These are phyloP conservation scores for Ogataea minuta DNA, from an alignment of 805 yeast genomes.

Conservation along the genomic window DNA sequence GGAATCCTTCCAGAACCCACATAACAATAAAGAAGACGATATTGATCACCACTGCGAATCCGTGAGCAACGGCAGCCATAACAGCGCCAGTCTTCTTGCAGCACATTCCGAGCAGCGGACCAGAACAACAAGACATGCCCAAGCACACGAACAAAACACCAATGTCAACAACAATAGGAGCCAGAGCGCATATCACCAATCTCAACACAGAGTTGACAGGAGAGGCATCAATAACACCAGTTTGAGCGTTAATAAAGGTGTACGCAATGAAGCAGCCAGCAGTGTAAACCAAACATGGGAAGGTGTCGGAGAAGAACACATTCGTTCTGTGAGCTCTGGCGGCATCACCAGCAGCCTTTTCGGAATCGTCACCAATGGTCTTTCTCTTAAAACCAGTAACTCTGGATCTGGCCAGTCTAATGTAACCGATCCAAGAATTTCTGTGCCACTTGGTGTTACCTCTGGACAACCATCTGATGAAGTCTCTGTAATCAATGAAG, in stretches of 20 bases:
- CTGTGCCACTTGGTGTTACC: slow-evolving; percentile 88
- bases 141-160: slow-evolving; percentile 79
- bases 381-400: slow-evolving; percentile 81
- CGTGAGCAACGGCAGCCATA: slow-evolving; percentile 94
- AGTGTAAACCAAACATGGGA: slow-evolving; percentile 70
- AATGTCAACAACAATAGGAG: slow-evolving; percentile 86
- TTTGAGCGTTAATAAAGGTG: slow-evolving; percentile 81
- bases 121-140: slow-evolving; percentile 92
- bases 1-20: slow-evolving; percentile 97
- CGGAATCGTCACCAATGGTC: slow-evolving; percentile 72
- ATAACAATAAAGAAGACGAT: slow-evolving; percentile 85
- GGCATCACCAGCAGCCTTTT: slow-evolving; percentile 81
- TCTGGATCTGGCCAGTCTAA: slow-evolving; percentile 79
- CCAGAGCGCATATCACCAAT: slow-evolving; percentile 77
- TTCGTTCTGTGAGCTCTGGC: slow-evolving; percentile 80
- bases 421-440: slow-evolving; percentile 85
- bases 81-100: slow-evolving; percentile 97
- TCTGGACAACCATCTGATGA: slow-evolving; percentile 85
- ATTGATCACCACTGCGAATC: slow-evolving; percentile 86
- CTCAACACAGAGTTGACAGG: slow-evolving; percentile 69
- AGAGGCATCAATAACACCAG: slow-evolving; percentile 61
- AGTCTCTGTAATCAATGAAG: slow-evolving; percentile 94
- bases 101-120: slow-evolving; percentile 91
- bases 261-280: slow-evolving; percentile 80
- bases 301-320: slow-evolving; percentile 63